Evolutionary conservation across 371 early-diverging fungal species (phyloP).

Genomic region (Syncephalastrum monosporum): DNA sequence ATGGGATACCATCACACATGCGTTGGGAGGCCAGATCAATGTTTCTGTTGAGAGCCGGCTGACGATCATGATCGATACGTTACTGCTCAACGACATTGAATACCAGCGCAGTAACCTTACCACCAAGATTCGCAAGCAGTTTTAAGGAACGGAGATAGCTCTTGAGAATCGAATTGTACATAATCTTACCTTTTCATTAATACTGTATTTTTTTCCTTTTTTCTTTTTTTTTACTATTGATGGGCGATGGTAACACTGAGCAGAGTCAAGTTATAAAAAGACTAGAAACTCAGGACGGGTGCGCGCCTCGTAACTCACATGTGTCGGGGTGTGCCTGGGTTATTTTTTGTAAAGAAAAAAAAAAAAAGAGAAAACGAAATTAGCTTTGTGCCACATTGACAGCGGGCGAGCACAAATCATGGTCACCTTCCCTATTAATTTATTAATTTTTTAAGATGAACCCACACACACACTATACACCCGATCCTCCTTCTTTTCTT

Average conservation of each 20-base stretch:
- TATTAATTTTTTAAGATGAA: constrained; percentile 5
- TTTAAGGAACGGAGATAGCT: constrained; percentile 15
- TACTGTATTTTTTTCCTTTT: not conserved
- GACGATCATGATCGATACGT: constrained; percentile 31
- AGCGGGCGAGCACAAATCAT: constrained; percentile 12
- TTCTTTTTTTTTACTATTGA: constrained; percentile 1
- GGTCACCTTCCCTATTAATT: constrained; percentile 6
- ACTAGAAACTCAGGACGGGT: too few species aligned
- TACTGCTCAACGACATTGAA: constrained; percentile 21
- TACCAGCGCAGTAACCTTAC: constrained; percentile 42
- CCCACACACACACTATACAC: not conserved
- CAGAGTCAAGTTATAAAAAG: too few species aligned
- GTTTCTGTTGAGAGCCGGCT: constrained; percentile 39
- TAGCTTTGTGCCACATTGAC: constrained; percentile 9
- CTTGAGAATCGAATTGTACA: not conserved
- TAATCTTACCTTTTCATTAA: not conserved
- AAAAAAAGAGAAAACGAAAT: not conserved
- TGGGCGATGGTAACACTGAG: not conserved
- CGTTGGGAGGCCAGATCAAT: constrained; percentile 38
- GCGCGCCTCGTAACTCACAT: too few species aligned
- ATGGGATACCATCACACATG: constrained; percentile 37
- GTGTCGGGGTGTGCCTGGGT: too few species aligned
- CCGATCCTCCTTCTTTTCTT: constrained; percentile 6
- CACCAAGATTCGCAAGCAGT: constrained; percentile 37
- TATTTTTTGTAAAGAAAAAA: too few species aligned